phyloP scores from a whole-genome alignment of 2,329 filamentous ascomycete genomes.

The Camptophora hylomeconis region DNA sequence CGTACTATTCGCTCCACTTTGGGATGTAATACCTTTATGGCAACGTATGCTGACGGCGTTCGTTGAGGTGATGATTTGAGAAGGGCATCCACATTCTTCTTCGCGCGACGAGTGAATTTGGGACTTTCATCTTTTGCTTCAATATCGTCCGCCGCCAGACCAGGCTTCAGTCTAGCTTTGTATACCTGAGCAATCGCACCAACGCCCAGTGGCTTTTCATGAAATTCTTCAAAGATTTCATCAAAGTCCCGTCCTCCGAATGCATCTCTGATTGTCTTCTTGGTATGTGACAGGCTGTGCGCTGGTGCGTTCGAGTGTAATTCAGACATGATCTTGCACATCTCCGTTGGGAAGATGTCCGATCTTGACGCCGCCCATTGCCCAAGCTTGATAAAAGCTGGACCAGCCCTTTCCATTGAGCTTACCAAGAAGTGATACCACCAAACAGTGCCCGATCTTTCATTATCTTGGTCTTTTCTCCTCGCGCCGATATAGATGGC shows the following conservation, averaged over 20 bases:
- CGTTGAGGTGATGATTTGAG: constrained; percentile 75
- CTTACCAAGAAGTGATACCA: constrained; percentile 85
- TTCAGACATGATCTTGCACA: constrained; percentile 88
- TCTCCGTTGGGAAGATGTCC: constrained; percentile 86
- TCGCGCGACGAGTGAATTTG: constrained; percentile 49
- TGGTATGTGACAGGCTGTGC: constrained; percentile 70
- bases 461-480: constrained; percentile 52
- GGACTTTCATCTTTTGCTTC: constrained; percentile 39
- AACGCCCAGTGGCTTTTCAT: constrained; percentile 78
- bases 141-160: constrained; percentile 53
- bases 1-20: constrained; percentile 78
- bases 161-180: constrained; percentile 78
- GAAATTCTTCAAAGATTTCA: constrained; percentile 92
- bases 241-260: constrained; percentile 71
- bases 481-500: constrained; percentile 64
- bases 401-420: constrained; percentile 84
- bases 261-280: constrained; percentile 63
- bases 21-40: constrained; percentile 90
- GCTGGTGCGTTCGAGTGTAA: constrained; percentile 90
- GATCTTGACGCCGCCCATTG: constrained; percentile 97
- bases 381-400: constrained; percentile 96
- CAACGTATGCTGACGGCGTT: constrained; percentile 83
- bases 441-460: constrained; percentile 73
- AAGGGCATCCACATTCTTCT: constrained; percentile 70
- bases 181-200: constrained; percentile 97